Conservation (phyloP, 2,329 filamentous ascomycete species). For the Acrocalymma vagum region DNA sequence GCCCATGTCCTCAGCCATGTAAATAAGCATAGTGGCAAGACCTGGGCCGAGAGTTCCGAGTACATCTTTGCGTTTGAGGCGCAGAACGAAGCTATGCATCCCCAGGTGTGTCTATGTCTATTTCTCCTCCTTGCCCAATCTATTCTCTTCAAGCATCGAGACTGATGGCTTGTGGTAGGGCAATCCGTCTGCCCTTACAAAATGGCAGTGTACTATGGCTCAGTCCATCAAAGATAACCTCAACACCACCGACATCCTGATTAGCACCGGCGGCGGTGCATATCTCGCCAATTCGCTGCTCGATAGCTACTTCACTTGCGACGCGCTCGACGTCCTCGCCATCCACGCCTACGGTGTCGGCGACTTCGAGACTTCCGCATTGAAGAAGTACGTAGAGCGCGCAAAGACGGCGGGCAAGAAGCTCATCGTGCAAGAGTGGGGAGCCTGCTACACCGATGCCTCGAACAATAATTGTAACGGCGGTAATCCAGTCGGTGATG, state of each 20-base stretch:
- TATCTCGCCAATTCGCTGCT: conserved; percentile 12
- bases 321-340: conserved; percentile 11
- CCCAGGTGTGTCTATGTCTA: conserved; percentile 2
- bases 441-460: conserved; percentile 11
- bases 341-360: conserved; percentile 14
- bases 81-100: conserved; percentile 21
- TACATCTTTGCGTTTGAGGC: conserved; percentile 25
- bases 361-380: conserved; percentile 7
- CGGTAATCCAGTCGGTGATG: conserved; percentile 1
- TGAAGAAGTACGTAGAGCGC: conserved; percentile 7
- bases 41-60: conserved; percentile 16
- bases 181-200: conserved; percentile 10
- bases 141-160: too few species aligned
- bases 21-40: conserved; percentile 12
- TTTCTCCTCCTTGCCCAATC: not conserved
- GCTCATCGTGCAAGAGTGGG: conserved; percentile 18
- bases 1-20: conserved; percentile 14
- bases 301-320: conserved; percentile 10
- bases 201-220: conserved; percentile 19
- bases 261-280: conserved; percentile 13
- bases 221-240: conserved; percentile 3
- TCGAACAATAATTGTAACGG: conserved; percentile 15
- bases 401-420: conserved; percentile 6
- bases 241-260: conserved; percentile 6
- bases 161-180: too few species aligned